A percentile compares a stretch with the other conserved stretches of the same genome.
Conservation (phyloP, 225 moss, liverwort and hornwort species). For the Marchantia polymorpha region DNA sequence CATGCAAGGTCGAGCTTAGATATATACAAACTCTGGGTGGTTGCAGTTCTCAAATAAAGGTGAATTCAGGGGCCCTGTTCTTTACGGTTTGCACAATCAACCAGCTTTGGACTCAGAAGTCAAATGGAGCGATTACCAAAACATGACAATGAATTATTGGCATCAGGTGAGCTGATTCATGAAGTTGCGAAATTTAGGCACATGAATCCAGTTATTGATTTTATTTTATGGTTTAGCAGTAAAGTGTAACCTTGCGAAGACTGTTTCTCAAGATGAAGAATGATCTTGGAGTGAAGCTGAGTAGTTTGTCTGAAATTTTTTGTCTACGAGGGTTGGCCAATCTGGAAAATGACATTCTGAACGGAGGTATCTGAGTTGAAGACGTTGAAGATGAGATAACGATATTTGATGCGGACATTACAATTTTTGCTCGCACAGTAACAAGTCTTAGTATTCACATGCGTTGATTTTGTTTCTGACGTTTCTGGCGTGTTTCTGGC, state of each 20-base stretch:
- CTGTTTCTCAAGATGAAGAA: no score
- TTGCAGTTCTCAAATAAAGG: conserved; percentile 32
- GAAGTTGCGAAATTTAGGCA: no score
- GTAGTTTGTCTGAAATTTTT: no score
- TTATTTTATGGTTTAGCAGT: neutral
- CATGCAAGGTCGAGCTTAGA: neutral
- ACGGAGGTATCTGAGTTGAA: neutral
- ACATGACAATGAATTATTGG: neutral
- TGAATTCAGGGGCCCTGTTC: conserved; percentile 21
- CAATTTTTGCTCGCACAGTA: neutral
- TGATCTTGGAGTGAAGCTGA: no score
- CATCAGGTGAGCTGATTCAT: conserved; percentile 17
- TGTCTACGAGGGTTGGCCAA: no score
- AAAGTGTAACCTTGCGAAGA: neutral
- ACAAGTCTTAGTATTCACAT: neutral
- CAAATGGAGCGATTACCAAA: conserved; percentile 30
- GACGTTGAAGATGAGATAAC: neutral
- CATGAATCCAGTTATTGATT: no score
- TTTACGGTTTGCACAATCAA: conserved; percentile 21
- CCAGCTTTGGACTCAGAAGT: conserved; percentile 32
- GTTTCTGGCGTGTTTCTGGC: neutral
- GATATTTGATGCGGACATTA: neutral
- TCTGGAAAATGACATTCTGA: no score
- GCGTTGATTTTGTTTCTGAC: neutral
- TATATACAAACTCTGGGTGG: neutral